A percentile compares a stretch with the other conserved stretches of the same genome.
phyloP scores from a whole-genome alignment of 1,284 basidiomycete genomes.

The Leucoagaricus sp. region DNA sequence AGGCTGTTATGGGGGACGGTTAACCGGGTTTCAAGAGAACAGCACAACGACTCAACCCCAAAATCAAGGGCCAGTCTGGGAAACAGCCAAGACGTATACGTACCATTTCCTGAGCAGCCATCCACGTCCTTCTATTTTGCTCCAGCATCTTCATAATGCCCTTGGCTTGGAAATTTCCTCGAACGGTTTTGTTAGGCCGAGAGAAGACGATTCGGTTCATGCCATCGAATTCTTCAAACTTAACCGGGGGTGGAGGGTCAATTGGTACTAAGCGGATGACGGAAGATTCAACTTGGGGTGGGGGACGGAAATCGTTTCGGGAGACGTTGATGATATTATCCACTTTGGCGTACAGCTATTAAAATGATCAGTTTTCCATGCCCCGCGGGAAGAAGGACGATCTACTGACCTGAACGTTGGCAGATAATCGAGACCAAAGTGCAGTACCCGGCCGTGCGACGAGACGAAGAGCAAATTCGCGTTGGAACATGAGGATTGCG shows the following conservation, averaged over 20 bases:
- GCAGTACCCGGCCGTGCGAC: constrained; percentile 85
- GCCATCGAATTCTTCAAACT: constrained; percentile 98
- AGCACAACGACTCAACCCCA: neutral
- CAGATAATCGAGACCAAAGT: constrained; percentile 94
- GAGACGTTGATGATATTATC: constrained; percentile 97
- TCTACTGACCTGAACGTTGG: constrained; percentile 87
- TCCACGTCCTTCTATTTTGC: constrained; percentile 94
- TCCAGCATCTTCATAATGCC: constrained; percentile 96
- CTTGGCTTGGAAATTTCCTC: constrained; percentile 89
- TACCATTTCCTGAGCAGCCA: constrained; percentile 79
- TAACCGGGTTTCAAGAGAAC: neutral
- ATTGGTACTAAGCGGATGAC: constrained; percentile 92
- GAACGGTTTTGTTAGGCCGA: constrained; percentile 87
- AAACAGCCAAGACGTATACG: constrained; percentile 16
- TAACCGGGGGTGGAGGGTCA: constrained; percentile 94
- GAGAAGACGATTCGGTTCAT: constrained; percentile 88
- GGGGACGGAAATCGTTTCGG: constrained; percentile 95
- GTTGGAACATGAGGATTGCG: constrained; percentile 99
- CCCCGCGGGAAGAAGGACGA: neutral
- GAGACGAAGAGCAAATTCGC: constrained; percentile 94
- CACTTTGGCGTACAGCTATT: constrained; percentile 65
- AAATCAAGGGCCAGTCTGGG: neutral
- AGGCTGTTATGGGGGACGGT: constrained; percentile 46
- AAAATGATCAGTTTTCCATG: neutral
- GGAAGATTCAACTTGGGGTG: constrained; percentile 92